phyloP scores from a whole-genome alignment of 2,329 filamentous ascomycete species.

The Cladosporium sp. region DNA sequence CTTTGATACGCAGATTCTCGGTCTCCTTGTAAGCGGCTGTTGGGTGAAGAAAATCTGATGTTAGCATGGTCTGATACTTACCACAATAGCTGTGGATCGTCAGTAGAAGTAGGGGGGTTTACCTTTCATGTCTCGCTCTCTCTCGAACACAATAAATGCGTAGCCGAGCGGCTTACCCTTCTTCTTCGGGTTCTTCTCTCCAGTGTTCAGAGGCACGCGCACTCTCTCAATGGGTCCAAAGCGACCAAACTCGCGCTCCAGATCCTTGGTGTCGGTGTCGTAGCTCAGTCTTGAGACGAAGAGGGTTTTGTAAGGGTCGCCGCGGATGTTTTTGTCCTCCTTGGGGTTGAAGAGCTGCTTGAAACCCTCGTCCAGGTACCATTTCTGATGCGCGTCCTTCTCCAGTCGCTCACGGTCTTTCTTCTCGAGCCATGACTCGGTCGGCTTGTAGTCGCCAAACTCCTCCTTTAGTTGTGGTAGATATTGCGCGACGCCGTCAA shows the following conservation, averaged over 20 bases:
- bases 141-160: slow-evolving; percentile 94
- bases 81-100: slow-evolving; percentile 21
- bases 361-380: slow-evolving; percentile 64
- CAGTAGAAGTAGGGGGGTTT: slow-evolving; percentile 40
- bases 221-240: slow-evolving; percentile 94
- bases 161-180: slow-evolving; percentile 79
- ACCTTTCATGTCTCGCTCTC: slow-evolving; percentile 99
- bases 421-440: slow-evolving; percentile 89
- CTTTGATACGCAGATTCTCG: slow-evolving; percentile 90
- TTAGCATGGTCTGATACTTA: slow-evolving; percentile 53
- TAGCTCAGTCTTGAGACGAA: slow-evolving; percentile 91
- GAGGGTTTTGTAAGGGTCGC: slow-evolving; percentile 92
- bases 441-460: slow-evolving; percentile 77
- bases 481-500: slow-evolving; percentile 74
- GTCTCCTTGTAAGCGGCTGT: slow-evolving; percentile 87
- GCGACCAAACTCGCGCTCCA: slow-evolving; percentile 90
- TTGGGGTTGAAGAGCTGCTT: slow-evolving; percentile 72
- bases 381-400: slow-evolving; percentile 69
- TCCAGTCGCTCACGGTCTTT: slow-evolving; percentile 82
- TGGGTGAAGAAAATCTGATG: slow-evolving; percentile 24
- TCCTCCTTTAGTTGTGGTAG: slow-evolving; percentile 74
- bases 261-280: slow-evolving; percentile 81
- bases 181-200: slow-evolving; percentile 70
- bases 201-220: slow-evolving; percentile 71
- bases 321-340: slow-evolving; percentile 84